Evolutionary conservation across 2,329 filamentous ascomycete species (phyloP).

Genomic region (Apiospora hydei): DNA sequence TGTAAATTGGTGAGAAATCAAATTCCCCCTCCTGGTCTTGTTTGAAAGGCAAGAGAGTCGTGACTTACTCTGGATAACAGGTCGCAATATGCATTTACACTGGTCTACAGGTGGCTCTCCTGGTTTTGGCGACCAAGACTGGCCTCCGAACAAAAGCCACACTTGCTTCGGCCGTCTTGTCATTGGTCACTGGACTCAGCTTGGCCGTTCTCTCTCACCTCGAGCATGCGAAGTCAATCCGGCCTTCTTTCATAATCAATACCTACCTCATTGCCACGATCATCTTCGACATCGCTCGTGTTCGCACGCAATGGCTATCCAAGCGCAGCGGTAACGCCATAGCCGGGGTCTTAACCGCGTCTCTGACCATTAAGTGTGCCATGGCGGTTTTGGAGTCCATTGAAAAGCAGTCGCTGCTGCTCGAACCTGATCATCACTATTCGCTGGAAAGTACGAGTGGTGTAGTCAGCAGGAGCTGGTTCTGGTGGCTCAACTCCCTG

Average conservation of each 20-base stretch:
- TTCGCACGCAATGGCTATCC: conserved; percentile 28
- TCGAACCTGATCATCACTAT: conserved; percentile 32
- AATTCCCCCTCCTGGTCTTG: not conserved
- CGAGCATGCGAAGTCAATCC: conserved; percentile 27
- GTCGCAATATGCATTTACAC: conserved; percentile 22
- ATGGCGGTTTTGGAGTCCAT: conserved; percentile 35
- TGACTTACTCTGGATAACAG: conserved; percentile 1
- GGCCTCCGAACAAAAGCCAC: conserved; percentile 25
- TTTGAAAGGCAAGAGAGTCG: not conserved
- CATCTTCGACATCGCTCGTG: conserved; percentile 26
- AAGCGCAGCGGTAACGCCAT: conserved; percentile 26
- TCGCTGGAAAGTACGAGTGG: conserved; percentile 35
- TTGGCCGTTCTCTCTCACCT: conserved; percentile 28
- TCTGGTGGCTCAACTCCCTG: conserved; percentile 40
- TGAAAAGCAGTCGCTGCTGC: conserved; percentile 37
- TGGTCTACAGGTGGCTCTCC: conserved; percentile 22
- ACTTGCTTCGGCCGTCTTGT: conserved; percentile 24
- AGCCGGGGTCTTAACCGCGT: conserved; percentile 36
- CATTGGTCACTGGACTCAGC: conserved; percentile 24
- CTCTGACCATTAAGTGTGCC: conserved; percentile 35
- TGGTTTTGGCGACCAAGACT: conserved; percentile 19
- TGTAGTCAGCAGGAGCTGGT: conserved; percentile 38
- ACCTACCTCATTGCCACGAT: conserved; percentile 32
- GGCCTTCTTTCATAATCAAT: conserved; percentile 29
- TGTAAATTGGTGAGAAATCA: conserved; percentile 23